Conservation (phyloP, 2,329 filamentous ascomycete species). For the Aspergillus brasiliensis region DNA sequence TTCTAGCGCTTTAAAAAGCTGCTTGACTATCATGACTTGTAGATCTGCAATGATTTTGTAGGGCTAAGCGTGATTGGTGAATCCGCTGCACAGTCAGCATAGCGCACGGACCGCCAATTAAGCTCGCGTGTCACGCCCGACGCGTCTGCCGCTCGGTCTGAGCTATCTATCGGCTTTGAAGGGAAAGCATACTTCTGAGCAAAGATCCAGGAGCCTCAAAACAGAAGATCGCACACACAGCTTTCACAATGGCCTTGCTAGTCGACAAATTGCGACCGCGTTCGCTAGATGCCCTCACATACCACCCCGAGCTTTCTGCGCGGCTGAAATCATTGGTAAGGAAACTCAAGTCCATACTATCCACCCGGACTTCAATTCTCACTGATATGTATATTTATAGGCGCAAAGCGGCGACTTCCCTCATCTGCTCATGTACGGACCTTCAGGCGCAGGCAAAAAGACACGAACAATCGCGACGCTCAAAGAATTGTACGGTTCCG, state of each 20-base stretch:
- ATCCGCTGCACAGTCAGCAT: not conserved
- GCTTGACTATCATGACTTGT: not conserved
- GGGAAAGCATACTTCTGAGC: not conserved
- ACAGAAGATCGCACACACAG: not conserved
- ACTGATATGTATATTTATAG: conserved; percentile 49
- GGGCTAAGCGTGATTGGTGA: not conserved
- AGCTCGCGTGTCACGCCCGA: conserved; percentile 38
- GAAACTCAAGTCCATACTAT: not conserved
- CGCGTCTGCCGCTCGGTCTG: conserved; percentile 32
- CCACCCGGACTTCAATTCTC: not conserved
- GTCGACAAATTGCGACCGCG: conserved; percentile 64
- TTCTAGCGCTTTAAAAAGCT: no score
- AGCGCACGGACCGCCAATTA: conserved; percentile 42
- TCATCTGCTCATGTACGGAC: conserved; percentile 94
- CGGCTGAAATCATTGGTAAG: conserved; percentile 80
- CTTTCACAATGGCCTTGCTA: conserved; percentile 59
- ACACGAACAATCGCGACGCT: conserved; percentile 93
- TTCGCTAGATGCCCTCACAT: conserved; percentile 65
- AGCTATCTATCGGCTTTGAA: conserved; percentile 9
- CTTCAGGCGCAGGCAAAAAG: conserved; percentile 96
- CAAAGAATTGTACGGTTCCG: conserved; percentile 91
- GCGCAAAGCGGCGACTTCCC: conserved; percentile 97
- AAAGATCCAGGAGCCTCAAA: not conserved
- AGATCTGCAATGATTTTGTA: not conserved
- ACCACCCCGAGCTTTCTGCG: conserved; percentile 85